Conservation (phyloP, 768 basidiomycete genomes). For the Termitomyces sp. region DNA sequence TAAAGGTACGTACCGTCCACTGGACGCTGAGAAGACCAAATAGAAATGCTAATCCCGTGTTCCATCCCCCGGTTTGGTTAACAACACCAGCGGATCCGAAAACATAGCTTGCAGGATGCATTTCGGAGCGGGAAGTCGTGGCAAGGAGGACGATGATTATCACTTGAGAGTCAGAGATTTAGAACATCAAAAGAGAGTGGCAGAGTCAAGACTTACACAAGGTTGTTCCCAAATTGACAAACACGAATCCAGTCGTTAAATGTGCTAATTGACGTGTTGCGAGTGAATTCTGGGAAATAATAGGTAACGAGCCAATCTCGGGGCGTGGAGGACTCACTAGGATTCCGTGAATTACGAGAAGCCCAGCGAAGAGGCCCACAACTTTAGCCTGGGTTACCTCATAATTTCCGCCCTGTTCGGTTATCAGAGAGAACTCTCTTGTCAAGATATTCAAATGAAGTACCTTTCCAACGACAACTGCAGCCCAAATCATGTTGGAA, state of each 20-base stretch:
- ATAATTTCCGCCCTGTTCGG: constrained; percentile 45
- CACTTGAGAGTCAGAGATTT: constrained; percentile 32
- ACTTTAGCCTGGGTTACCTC: constrained; percentile 63
- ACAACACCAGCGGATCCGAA: constrained; percentile 71
- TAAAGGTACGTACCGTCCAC: constrained; percentile 59
- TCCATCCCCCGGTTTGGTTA: constrained; percentile 80
- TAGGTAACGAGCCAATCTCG: neutral
- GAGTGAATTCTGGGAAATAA: constrained; percentile 48
- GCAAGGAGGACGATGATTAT: constrained; percentile 84
- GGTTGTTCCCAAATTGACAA: constrained; percentile 81
- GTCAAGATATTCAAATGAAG: neutral
- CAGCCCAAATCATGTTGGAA: constrained; percentile 75
- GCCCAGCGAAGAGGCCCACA: constrained; percentile 71
- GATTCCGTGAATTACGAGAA: constrained; percentile 74
- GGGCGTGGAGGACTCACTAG: constrained; percentile 34
- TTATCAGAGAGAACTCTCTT: neutral
- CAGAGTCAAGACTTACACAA: constrained; percentile 35
- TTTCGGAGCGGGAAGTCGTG: constrained; percentile 63
- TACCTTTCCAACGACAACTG: constrained; percentile 56
- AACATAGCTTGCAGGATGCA: constrained; percentile 77
- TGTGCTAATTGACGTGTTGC: constrained; percentile 71
- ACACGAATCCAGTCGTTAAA: constrained; percentile 74
- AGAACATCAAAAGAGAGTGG: neutral
- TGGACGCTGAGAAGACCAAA: constrained; percentile 84
- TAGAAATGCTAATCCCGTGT: constrained; percentile 74